Evolutionary conservation across 805 yeast genomes (phyloP).

Genomic region (Cyberlindnera xylosilytica): DNA sequence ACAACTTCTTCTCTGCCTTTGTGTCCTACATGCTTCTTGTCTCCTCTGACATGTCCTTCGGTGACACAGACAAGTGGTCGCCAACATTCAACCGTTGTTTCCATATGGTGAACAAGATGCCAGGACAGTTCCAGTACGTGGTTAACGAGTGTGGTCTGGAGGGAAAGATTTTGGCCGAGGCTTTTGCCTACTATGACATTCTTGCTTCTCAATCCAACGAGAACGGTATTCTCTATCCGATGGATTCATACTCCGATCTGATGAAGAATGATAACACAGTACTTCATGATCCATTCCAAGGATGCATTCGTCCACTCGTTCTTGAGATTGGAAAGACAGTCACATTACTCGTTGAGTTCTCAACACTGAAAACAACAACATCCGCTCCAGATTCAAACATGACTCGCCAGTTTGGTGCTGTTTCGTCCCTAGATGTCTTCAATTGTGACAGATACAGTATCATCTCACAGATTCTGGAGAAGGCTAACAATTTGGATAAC

Average conservation of each 20-base stretch:
- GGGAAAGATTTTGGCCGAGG: constrained; percentile 25
- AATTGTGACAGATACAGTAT: constrained; percentile 20
- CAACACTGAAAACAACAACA: constrained; percentile 8
- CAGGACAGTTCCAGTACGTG: constrained; percentile 19
- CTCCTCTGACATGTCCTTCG: constrained; percentile 24
- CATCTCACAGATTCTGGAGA: constrained; percentile 18
- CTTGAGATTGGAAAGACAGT: constrained; percentile 46
- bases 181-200: constrained; percentile 23
- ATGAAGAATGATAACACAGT: constrained; percentile 2
- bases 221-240: constrained; percentile 28
- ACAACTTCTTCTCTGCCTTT: constrained; percentile 17
- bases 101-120: constrained; percentile 21
- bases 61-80: constrained; percentile 24
- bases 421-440: constrained; percentile 1
- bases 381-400: constrained; percentile 23
- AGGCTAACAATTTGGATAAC: constrained; percentile 36
- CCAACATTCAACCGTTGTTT: constrained; percentile 19
- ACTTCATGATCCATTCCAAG: constrained; percentile 60
- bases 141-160: constrained; percentile 13
- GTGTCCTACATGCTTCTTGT: constrained; percentile 22
- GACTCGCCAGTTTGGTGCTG: background rate
- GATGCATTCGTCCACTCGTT: constrained; percentile 64
- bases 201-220: constrained; percentile 27
- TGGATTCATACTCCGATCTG: constrained; percentile 20
- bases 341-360: constrained; percentile 16